A percentile compares a stretch with the other conserved stretches of the same genome.
Evolutionary conservation across 495 filamentous ascomycete species (phyloP).

Genomic region (Tuber borchii): DNA sequence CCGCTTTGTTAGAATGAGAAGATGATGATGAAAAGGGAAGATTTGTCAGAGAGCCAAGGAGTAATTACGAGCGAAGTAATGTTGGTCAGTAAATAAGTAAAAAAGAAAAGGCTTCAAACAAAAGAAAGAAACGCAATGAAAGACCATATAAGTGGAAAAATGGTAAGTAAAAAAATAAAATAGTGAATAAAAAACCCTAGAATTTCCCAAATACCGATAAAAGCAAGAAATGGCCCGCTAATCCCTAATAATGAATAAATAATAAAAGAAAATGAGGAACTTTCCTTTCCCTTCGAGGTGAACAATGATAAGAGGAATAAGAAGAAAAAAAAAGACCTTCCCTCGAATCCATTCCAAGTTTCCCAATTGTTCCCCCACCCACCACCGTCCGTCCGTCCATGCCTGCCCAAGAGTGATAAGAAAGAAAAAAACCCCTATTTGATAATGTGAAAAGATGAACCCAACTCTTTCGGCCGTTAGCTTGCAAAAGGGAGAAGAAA

Average conservation of each 20-base stretch:
- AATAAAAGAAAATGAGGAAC: neutral
- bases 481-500: neutral
- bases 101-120: slow-evolving; percentile 24
- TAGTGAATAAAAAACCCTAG: neutral
- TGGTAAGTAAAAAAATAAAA: neutral
- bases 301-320: neutral
- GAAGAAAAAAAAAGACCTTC: neutral
- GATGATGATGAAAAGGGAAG: slow-evolving; percentile 10
- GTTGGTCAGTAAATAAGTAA: slow-evolving; percentile 7
- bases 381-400: neutral
- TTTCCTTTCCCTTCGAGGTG: neutral
- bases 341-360: neutral
- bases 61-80: slow-evolving; percentile 12
- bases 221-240: neutral
- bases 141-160: neutral
- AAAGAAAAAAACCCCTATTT: neutral
- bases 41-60: slow-evolving; percentile 14
- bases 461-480: neutral
- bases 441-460: neutral
- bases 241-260: slow-evolving; percentile 1
- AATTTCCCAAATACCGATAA: slow-evolving; percentile 2
- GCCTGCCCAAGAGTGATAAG: neutral
- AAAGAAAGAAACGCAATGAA: neutral
- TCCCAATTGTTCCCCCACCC: neutral
- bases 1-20: slow-evolving; percentile 24